phyloP scores from a whole-genome alignment of 2,329 filamentous ascomycete species.

The Aspergillus texensis region DNA sequence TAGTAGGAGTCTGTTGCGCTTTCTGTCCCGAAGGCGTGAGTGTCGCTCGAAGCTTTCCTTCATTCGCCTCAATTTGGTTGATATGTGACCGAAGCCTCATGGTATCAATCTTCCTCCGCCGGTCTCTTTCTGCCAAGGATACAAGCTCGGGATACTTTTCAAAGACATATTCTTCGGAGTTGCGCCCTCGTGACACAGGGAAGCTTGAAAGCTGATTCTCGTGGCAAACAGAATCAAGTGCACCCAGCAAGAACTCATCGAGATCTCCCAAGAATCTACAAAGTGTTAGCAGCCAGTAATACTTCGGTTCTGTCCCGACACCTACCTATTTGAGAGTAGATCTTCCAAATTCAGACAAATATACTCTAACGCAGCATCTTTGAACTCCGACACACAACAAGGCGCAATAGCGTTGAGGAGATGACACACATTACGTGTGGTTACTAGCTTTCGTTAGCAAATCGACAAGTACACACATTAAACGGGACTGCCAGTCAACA shows the following conservation, averaged over 20 bases:
- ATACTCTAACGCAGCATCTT: conserved; percentile 85
- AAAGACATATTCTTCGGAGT: conserved; percentile 60
- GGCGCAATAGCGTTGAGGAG: conserved; percentile 84
- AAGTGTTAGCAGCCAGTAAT: conserved; percentile 17
- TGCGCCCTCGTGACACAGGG: conserved; percentile 75
- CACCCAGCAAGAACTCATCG: conserved; percentile 77
- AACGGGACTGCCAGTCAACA: conserved; percentile 25
- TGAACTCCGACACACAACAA: conserved; percentile 82
- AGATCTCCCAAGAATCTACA: conserved; percentile 74
- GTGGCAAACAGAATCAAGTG: conserved; percentile 78
- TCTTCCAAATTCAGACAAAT: conserved; percentile 88
- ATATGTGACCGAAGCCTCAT: conserved; percentile 69
- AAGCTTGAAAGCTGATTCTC: conserved; percentile 78
- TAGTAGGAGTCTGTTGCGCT: conserved; percentile 45
- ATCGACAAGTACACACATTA: background rate
- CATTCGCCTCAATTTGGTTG: conserved; percentile 68
- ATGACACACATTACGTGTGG: conserved; percentile 79
- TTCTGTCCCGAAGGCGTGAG: conserved; percentile 52
- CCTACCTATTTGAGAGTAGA: conserved; percentile 81
- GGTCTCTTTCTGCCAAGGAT: conserved; percentile 43
- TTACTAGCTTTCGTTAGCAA: conserved; percentile 55
- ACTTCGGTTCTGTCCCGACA: background rate
- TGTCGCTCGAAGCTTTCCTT: conserved; percentile 62
- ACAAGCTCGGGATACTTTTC: conserved; percentile 51
- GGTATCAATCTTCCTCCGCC: conserved; percentile 70